Evolutionary conservation across 768 basidiomycete species (phyloP).

Genomic region (Termitomyces sp.): DNA sequence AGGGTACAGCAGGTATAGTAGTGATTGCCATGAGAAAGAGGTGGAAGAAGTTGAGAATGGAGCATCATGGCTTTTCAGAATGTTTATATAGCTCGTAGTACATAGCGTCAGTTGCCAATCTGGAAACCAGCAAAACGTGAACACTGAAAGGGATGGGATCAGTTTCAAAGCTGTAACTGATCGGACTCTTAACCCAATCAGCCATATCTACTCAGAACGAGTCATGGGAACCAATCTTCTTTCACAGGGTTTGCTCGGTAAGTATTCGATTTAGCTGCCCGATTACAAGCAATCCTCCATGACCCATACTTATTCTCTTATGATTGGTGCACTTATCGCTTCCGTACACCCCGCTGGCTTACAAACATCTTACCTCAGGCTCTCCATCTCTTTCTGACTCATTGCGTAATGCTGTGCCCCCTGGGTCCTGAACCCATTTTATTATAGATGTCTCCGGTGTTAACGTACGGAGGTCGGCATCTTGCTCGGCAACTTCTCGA

Average conservation of each 20-base stretch:
- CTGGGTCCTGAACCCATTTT: too few relatives aligned
- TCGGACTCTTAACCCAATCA: too few relatives aligned
- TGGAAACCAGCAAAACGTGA: too few relatives aligned
- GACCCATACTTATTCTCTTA: too few relatives aligned
- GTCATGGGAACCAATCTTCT: not conserved
- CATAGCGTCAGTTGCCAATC: not conserved
- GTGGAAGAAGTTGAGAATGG: constrained; percentile 9
- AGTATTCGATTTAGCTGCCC: too few relatives aligned
- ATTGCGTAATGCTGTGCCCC: not conserved
- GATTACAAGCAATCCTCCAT: too few relatives aligned
- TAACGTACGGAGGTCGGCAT: too few relatives aligned
- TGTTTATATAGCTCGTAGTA: constrained; percentile 8
- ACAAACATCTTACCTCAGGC: too few relatives aligned
- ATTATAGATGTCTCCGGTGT: too few relatives aligned
- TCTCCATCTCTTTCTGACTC: too few relatives aligned
- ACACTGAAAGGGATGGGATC: not conserved
- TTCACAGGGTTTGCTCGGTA: too few relatives aligned
- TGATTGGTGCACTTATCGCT: not conserved
- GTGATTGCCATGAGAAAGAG: constrained; percentile 14
- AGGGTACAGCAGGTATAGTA: constrained; percentile 12
- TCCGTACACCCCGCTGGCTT: constrained; percentile 10
- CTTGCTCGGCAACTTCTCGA: not conserved
- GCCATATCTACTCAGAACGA: too few relatives aligned
- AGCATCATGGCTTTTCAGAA: constrained; percentile 1
- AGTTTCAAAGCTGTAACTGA: constrained; percentile 3